Conservation (phyloP, 169 alveolate genomes). For the Plasmodium gallinaceum region DNA sequence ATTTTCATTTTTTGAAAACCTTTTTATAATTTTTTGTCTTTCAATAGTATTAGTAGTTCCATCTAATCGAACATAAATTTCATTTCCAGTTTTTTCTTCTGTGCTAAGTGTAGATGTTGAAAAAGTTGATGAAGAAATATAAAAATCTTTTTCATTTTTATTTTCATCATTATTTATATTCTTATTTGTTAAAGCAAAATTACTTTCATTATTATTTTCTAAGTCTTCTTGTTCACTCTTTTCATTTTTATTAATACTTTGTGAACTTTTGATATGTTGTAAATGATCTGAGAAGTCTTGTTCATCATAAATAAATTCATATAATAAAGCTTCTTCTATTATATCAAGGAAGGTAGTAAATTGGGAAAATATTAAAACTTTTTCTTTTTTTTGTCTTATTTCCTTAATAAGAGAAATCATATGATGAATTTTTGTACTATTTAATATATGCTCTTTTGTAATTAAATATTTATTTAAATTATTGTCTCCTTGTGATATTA, state of each 20-base stretch:
- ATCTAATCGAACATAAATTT: slow-evolving; percentile 91
- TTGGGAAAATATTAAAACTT: slow-evolving; percentile 94
- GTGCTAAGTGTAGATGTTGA: slow-evolving; percentile 17
- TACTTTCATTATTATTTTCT: background rate
- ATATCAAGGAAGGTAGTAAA: slow-evolving; percentile 93
- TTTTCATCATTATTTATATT: background rate
- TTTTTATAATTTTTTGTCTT: slow-evolving; percentile 89
- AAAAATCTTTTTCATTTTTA: slow-evolving; percentile 24
- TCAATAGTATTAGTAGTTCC: slow-evolving; percentile 96
- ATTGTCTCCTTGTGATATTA: slow-evolving; percentile 75
- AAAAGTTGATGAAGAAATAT: slow-evolving; percentile 15
- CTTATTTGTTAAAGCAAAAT: background rate
- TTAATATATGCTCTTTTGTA: slow-evolving; percentile 78
- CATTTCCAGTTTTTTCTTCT: background rate
- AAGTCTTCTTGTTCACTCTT: background rate
- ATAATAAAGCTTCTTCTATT: slow-evolving; percentile 88
- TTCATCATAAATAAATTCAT: slow-evolving; percentile 76
- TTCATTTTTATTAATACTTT: slow-evolving; percentile 6
- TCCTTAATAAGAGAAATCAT: slow-evolving; percentile 80
- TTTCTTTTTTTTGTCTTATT: slow-evolving; percentile 82
- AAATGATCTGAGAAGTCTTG: slow-evolving; percentile 33
- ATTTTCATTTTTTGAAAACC: slow-evolving; percentile 88
- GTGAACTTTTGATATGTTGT: slow-evolving; percentile 37
- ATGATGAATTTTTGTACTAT: slow-evolving; percentile 80
- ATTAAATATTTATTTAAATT: slow-evolving; percentile 75